These are phyloP conservation scores for Nannochloropsis oceanica DNA, from an alignment of 108 stramenopile species.

Conservation along the genomic window DNA sequence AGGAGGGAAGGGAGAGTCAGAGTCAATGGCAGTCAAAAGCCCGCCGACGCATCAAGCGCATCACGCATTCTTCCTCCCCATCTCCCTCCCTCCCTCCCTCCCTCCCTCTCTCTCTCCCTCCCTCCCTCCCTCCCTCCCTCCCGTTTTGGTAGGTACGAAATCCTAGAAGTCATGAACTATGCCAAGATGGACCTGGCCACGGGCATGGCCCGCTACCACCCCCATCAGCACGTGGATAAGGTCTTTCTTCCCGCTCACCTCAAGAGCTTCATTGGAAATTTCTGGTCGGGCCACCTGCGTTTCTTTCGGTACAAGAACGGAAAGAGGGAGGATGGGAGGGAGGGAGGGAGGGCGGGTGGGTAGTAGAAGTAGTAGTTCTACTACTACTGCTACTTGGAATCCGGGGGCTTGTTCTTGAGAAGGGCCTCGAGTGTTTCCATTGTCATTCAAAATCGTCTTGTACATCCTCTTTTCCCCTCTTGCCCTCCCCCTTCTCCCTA, in stretches of 20 bases:
- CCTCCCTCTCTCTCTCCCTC: not conserved
- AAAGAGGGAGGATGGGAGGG: not conserved
- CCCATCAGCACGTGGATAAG: not conserved
- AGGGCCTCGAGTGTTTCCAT: too few species aligned
- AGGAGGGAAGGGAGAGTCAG: too few species aligned
- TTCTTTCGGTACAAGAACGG: conserved; percentile 22
- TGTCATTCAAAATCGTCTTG: not conserved
- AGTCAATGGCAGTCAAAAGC: too few species aligned
- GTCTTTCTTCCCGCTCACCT: not conserved
- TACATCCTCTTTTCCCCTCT: not conserved
- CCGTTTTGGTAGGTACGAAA: conserved; percentile 10
- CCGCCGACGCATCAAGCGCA: too few species aligned
- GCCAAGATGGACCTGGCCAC: not conserved
- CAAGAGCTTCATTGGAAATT: not conserved
- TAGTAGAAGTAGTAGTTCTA: too few species aligned
- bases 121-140: not conserved
- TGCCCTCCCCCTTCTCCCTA: not conserved
- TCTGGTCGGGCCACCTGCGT: not conserved
- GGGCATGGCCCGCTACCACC: not conserved
- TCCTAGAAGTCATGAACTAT: conserved; percentile 25
- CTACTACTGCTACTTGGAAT: too few species aligned
- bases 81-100: not conserved
- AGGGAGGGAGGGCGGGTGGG: too few species aligned
- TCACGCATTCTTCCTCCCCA: not conserved
- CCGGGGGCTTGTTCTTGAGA: too few species aligned